Base-by-base conservation (phyloP, 1,139 yeast genomes). In the Geotrichum restrictum region DNA sequence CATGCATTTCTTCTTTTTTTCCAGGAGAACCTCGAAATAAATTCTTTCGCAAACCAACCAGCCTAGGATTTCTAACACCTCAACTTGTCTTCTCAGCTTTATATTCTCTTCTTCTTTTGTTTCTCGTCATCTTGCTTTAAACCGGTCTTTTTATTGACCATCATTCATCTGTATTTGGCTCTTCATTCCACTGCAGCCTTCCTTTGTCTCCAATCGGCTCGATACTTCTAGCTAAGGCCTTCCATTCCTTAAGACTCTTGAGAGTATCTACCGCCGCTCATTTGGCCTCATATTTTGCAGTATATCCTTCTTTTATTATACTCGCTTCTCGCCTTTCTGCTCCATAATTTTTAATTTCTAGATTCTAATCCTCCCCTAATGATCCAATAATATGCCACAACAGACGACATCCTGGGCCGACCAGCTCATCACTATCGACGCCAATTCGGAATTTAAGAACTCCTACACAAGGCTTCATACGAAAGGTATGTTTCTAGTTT, bases 321-420 rank as follows among this genome's bases (percentile, higher is more conserved):
- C 33, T 42, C 41, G 41, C 16, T 13, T 8, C 24, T 16, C 24
- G 10, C 24, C 24, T 42, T 42, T 42, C 34, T 13, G n/a, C 10
- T 27, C 18, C 37, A 13, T 31, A n/a, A 3, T 29, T 27, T 42
- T 21, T 42, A 27, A 7, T 31, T 42, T 40, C 18, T 39, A 39
- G n/a, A 5, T 39, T 31, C 34, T 34, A 37, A 37, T 19, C 13
- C 11, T 11, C n/a, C n/a, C 36, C 40, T 37, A 37, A 39, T 39
- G 42, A 13, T 31, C 22, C 42, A 24, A 11, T 18, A 22, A 21
- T 21, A 39, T 39, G 42, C 10, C 42, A 39, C 31, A 39, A 39
- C 8, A n/a, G 29, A 13, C 42, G 22, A 39, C 42, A n/a, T 22
- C 42, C 18, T 49, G 52, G 52, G 49, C 49, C 13, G 49, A 50